A percentile compares a stretch with the other conserved stretches of the same genome.
These are phyloP conservation scores for Penicillium aurantiogriseum DNA, from an alignment of 2,329 filamentous ascomycete genomes.

Conservation along the genomic window DNA sequence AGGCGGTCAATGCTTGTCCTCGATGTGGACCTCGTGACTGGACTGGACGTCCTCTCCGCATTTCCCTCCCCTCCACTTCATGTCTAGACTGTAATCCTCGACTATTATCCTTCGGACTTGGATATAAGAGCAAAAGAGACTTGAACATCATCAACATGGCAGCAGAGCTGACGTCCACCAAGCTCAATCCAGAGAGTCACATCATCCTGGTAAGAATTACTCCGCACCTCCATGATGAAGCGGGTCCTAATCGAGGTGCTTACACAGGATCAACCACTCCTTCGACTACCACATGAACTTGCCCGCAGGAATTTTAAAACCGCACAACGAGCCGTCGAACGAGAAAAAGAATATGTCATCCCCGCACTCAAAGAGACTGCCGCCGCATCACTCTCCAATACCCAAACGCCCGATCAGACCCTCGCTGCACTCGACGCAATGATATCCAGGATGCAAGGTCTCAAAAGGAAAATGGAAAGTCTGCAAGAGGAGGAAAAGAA, in stretches of 20 bases:
- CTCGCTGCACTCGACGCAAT: slow-evolving; percentile 79
- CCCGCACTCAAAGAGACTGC: slow-evolving; percentile 52
- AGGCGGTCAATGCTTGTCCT: slow-evolving; percentile 4
- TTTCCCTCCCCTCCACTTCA: slow-evolving; percentile 5
- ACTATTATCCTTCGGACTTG: neutral
- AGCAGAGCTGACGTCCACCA: slow-evolving; percentile 47
- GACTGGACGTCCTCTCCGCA: slow-evolving; percentile 7
- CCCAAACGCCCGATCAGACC: slow-evolving; percentile 66
- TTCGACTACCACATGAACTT: slow-evolving; percentile 89
- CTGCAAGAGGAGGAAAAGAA: slow-evolving; percentile 76
- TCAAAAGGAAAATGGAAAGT: slow-evolving; percentile 81
- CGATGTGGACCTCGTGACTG: slow-evolving; percentile 13
- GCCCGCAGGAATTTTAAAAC: slow-evolving; percentile 92
- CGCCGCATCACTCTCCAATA: slow-evolving; percentile 64
- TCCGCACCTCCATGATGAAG: slow-evolving; percentile 13
- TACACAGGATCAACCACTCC: slow-evolving; percentile 81
- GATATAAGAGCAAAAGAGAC: neutral
- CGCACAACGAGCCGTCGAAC: slow-evolving; percentile 52
- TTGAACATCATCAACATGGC: slow-evolving; percentile 31
- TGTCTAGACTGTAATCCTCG: neutral
- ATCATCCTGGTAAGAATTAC: slow-evolving; percentile 44
- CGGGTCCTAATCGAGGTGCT: slow-evolving; percentile 6
- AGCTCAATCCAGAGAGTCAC: slow-evolving; percentile 52
- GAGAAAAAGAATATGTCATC: slow-evolving; percentile 48
- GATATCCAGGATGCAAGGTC: slow-evolving; percentile 76